Evolutionary conservation across 2,329 filamentous ascomycete species (phyloP), one percentile per base, ranked within the genome.

Genomic region (Zymoseptoria brevis): DNA sequence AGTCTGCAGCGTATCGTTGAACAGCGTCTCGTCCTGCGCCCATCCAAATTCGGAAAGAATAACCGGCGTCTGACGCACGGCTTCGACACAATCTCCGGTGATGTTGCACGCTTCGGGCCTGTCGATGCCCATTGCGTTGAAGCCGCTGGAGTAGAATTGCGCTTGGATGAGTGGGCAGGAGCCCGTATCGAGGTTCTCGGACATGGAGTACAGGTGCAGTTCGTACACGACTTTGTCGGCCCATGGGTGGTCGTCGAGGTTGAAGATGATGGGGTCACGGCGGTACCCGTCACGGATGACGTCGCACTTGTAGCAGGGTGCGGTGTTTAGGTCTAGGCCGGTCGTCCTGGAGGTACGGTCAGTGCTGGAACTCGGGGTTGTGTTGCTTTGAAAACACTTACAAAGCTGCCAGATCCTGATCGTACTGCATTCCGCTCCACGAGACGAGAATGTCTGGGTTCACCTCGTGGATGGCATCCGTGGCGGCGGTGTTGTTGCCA

Each of bases 141-240:
- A 80, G 2, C 79, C 79, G 58, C 75, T 77, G 52, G 75, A 74
- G 71, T 80, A 82, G 45, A 82, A 69, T 13, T 72, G 73, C 8
- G 79, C 78, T 69, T 79, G 73, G 69, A 81, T 76, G 58, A 78
- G 73, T 16, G 73, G 72, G 67, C 80, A 81, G 13, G 71, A 75
- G 2, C 75, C 79, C 1, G 77, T 79, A 68, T 68, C 67, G 21
- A 67, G 64, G 52, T 69, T 59, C 55, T 69, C 67, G 8, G 67
- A 67, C 66, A 68, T 76, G 55, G 68, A 63, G 69, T 78, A 79
- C 19, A 79, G 61, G 61, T 79, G 76, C 54, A 79, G 69, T 65
- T 79, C 77, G 70, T 75, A 79, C 19, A 79, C 74, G 57, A 79
- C 67, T 70, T 79, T 79, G 71, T 80, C 68, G 1, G 75, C 74